Evolutionary conservation across 345 rosid species (phyloP), one percentile per base, ranked within the genome.

Genomic region (Brassica incana): DNA sequence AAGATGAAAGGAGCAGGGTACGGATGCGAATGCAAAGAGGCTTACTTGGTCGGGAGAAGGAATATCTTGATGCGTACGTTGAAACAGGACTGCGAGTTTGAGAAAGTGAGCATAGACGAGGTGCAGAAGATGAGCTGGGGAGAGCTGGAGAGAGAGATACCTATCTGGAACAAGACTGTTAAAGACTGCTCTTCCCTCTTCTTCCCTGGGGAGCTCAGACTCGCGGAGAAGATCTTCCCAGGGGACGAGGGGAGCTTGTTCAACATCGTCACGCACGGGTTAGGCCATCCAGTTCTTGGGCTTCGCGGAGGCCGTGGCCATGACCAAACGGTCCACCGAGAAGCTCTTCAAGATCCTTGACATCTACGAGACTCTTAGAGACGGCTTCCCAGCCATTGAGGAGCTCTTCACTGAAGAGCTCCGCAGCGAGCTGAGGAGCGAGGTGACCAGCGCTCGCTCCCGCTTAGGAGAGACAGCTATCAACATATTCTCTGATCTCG

Each of bases 81-180:
- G 75, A 79, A 67, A 78, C 81, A 80, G 8, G 76, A 79, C 0
- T 74, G 84, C 0, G 97, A 95, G 36, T 95, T 91, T 71, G 90
- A 91, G 85, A 90, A 85, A 76, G 76, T 87, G 38, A 89, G 97
- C 82, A 87, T 91, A 3, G 99, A 95, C 20, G 99, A 95, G 20
- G 89, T 91, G 32, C 98, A 86, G 43, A 92, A 84, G 77, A 88
- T 88, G 98, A 83, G 66, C 2, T 91, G 97, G 98, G 98, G 93
- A 33, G 66, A 86, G 0, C 59, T 94, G n/a, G 97, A 92, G 75
- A 81, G 88, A 61, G 97, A 90, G 85, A 95, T 92, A 43, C 86
- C 90, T 8, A 77, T 82, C 5, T 92, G 97, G 97, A 88, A 80
- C 75, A 82, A 81, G 38, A 84, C 90, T 63, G 88, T 90, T 78